phyloP scores from a whole-genome alignment of 2,329 filamentous ascomycete genomes.

The Cladosporium sp. region DNA sequence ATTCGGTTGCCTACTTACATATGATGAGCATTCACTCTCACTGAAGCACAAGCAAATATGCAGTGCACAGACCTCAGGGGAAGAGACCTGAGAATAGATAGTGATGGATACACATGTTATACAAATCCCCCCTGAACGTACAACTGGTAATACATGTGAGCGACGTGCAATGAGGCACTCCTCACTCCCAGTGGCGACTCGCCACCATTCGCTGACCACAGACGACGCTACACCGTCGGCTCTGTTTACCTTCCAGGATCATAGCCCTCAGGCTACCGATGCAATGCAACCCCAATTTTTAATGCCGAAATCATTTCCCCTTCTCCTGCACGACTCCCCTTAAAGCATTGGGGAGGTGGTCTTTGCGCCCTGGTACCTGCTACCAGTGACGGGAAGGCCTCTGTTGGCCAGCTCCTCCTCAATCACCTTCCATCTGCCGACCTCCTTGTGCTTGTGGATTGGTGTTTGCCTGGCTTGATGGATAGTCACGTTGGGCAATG shows the following conservation, averaged over 20 bases:
- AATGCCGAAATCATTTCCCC: not conserved
- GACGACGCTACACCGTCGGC: constrained; percentile 9
- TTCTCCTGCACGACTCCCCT: not conserved
- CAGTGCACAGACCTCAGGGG: not conserved
- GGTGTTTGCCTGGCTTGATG: constrained; percentile 65
- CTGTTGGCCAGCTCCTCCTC: constrained; percentile 67
- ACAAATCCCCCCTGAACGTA: constrained; percentile 13
- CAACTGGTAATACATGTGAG: constrained; percentile 20
- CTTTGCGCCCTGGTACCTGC: constrained; percentile 21
- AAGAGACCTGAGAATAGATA: not conserved
- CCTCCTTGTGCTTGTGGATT: constrained; percentile 69
- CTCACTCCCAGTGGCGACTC: constrained; percentile 3
- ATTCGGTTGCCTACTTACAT: not conserved
- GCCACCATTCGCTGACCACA: not conserved
- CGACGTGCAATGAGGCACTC: constrained; percentile 15
- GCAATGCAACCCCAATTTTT: constrained; percentile 1
- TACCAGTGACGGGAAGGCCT: constrained; percentile 60
- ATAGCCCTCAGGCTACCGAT: not conserved
- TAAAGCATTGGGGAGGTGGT: constrained; percentile 12
- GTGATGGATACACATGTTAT: constrained; percentile 18
- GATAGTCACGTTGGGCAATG: constrained; percentile 71
- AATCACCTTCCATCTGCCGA: constrained; percentile 80
- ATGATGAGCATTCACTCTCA: not conserved
- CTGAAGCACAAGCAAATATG: not conserved
- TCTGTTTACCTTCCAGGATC: not conserved